Percentiles rank a stretch among this genome's conserved stretches.
These are phyloP conservation scores for Vanrija pseudolonga DNA, from an alignment of 1,284 basidiomycete species.

Conservation along the genomic window DNA sequence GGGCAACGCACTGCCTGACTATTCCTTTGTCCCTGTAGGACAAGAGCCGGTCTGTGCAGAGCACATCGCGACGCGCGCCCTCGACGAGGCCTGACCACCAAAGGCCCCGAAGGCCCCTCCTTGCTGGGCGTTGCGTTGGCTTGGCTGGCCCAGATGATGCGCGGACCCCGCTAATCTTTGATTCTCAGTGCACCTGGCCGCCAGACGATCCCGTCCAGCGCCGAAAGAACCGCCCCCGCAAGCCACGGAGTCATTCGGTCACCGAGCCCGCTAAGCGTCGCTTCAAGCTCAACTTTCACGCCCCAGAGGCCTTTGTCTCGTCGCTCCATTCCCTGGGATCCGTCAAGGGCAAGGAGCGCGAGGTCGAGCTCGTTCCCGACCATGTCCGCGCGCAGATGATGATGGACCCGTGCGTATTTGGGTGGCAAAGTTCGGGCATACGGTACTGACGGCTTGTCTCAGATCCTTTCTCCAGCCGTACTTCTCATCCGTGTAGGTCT, in stretches of 20 bases:
- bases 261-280: constrained; percentile 18
- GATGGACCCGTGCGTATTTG: constrained; percentile 39
- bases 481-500: constrained; percentile 36
- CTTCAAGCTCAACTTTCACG: constrained; percentile 21
- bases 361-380: constrained; percentile 23
- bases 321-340: constrained; percentile 19
- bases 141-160: background rate
- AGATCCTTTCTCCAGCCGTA: constrained; percentile 42
- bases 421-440: background rate
- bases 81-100: no score
- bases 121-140: no score
- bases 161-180: background rate
- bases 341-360: constrained; percentile 23
- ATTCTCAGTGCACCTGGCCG: constrained; percentile 28
- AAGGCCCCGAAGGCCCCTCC: background rate
- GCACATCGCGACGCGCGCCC: background rate
- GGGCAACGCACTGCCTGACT: no score
- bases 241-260: constrained; percentile 14
- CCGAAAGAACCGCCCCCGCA: constrained; percentile 25
- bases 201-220: constrained; percentile 32
- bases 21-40: no score
- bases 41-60: background rate
- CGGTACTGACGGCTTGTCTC: background rate
- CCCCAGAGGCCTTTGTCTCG: constrained; percentile 17
- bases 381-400: constrained; percentile 32